These are phyloP conservation scores for Fagopyrum homotropicum DNA, from an alignment of 148 eudicot species.

Conservation along the genomic window DNA sequence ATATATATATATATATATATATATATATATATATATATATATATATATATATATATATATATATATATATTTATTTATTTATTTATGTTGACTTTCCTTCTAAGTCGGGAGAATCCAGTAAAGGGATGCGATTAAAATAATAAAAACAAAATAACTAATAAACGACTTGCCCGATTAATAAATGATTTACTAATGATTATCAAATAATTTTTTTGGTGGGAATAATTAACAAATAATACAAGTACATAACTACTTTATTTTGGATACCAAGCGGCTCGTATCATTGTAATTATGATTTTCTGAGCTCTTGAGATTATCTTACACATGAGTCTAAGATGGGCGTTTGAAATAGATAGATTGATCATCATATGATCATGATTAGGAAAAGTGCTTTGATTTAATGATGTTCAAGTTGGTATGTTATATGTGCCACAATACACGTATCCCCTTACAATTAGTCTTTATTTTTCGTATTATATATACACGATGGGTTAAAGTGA, in stretches of 20 bases:
- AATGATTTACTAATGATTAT: background rate
- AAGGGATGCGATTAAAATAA: too few species aligned
- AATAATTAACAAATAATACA: background rate
- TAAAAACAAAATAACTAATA: too few species aligned
- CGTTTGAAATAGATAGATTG: background rate
- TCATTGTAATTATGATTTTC: background rate
- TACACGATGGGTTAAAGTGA: too few species aligned
- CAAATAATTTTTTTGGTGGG: too few species aligned
- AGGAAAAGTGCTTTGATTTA: background rate
- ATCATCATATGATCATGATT: constrained; percentile 3
- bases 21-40: background rate
- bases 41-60: too few species aligned
- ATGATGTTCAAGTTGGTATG: constrained; percentile 5
- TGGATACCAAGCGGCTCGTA: background rate
- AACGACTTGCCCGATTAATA: too few species aligned
- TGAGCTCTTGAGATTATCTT: background rate
- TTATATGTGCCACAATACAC: background rate
- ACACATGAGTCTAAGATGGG: background rate
- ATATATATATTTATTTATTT: too few species aligned
- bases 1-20: too few species aligned
- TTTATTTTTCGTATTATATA: background rate
- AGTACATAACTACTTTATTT: background rate
- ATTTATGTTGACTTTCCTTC: too few species aligned
- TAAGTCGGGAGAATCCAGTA: too few species aligned
- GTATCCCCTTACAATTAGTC: background rate